Evolutionary conservation across 2,329 filamentous ascomycete genomes (phyloP), one percentile per base, ranked within the genome.

Genomic region (Aureobasidium namibiae): DNA sequence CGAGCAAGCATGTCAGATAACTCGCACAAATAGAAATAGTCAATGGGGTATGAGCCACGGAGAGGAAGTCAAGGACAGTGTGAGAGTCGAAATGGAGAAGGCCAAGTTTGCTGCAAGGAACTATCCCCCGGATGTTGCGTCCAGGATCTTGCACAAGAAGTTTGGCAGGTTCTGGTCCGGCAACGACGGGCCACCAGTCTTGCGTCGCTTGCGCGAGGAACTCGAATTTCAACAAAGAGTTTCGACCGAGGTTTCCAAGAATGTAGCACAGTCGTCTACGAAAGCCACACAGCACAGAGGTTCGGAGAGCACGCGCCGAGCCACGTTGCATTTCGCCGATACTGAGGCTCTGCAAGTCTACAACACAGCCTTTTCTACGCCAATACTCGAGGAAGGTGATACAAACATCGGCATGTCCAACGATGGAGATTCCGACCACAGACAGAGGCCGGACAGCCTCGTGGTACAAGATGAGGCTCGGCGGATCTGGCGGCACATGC

Each of bases 401-500:
- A 26, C 36, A 10, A 26, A 42, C 39, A 23, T 10, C 14, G 42
- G 7, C 18, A 45, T 38, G n/a, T 10, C 33, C 33, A 8, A 21
- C 8, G 24, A 36, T 14, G 26, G 31, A 6, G 16, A 14, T 18
- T 10, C 16, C 21, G 46, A 44, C 18, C 21, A n/a, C 23, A 23
- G 14, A 54, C 33, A 46, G 33, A 38, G 18, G 34, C 33, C 18
- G 23, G 42, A 46, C 24, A 39, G 21, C 11, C 33, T 46, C 13
- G 52, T 44, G 26, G 13, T 42, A 42, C 34, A 59, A 57, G 36
- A 74, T 61, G 62, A 66, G 21, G 73, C 73, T 9, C 67, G 70
- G 6, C 64, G 66, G 45, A 65, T 75, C 2, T 75, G 73, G 73
- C 68, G 66, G 24, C 70, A 74, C 57, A 73, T 75, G 34, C 70